A percentile compares a stretch with the other conserved stretches of the same genome.
These are phyloP conservation scores for Porpolomopsis calyptriformis DNA, from an alignment of 768 basidiomycete genomes.

Conservation along the genomic window DNA sequence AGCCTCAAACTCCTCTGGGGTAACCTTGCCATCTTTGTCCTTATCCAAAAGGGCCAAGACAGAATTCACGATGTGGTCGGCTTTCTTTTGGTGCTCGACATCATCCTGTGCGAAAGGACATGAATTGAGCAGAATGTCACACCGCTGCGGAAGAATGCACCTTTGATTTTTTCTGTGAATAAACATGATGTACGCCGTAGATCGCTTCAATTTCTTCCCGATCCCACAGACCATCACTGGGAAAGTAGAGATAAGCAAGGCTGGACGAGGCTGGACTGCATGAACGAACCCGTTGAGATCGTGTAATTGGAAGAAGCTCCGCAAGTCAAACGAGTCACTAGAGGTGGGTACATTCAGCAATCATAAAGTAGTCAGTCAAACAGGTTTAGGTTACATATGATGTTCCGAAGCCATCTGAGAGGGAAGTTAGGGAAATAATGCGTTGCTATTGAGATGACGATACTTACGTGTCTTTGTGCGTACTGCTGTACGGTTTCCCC, in stretches of 20 bases:
- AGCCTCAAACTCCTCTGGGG: conserved; percentile 58
- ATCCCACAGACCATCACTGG: conserved; percentile 74
- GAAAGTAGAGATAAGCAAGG: neutral
- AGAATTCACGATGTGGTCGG: conserved; percentile 60
- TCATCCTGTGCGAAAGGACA: conserved; percentile 41
- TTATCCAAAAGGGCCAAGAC: conserved; percentile 66
- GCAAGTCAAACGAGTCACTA: conserved; percentile 73
- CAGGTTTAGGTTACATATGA: conserved; percentile 48
- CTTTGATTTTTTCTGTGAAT: conserved; percentile 73
- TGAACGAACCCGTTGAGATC: conserved; percentile 68
- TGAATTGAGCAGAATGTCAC: neutral
- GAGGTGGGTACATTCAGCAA: conserved; percentile 8
- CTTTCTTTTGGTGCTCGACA: conserved; percentile 70
- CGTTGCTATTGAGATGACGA: conserved; percentile 6
- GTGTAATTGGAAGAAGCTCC: conserved; percentile 92
- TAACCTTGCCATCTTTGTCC: conserved; percentile 59
- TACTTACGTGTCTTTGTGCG: conserved; percentile 82
- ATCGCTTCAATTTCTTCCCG: conserved; percentile 86
- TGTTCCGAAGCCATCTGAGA: conserved; percentile 80
- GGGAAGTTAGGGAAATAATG: conserved; percentile 9
- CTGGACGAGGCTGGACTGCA: neutral
- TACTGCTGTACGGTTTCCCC: conserved; percentile 72
- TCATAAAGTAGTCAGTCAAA: no score
- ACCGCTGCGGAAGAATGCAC: conserved; percentile 19
- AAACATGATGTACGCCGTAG: conserved; percentile 91